Evolutionary conservation across 192 early-diverging fungal genomes (phyloP), one percentile per base, ranked within the genome.

Genomic region (Entomortierella lignicola): DNA sequence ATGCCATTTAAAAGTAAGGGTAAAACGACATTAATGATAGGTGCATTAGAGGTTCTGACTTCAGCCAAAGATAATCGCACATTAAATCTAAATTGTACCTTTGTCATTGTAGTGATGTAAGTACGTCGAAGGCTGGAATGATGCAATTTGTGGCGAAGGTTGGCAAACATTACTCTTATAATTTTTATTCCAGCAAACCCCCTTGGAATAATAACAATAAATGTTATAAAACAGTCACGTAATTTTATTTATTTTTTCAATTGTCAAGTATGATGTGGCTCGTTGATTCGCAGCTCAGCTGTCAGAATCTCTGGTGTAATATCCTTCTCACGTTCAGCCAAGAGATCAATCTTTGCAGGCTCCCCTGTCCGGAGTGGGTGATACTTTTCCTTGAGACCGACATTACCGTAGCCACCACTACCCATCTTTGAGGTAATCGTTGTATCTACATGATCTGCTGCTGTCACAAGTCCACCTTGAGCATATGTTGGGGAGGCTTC

Each of bases 221-320:
- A 26, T 11, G 11, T 21, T 20, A 29, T 23, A 69, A 60, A 62
- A 37, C 51, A 71, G 54, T 27, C 18, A 37, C 34, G 34, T 10
- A 7, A 4, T 37, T 37, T 39, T 56, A 39, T 26, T 56, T 56
- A 29, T 55, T 55, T 47, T 66, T 43, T 30, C 25, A 60, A 25
- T 50, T 62, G 48, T 64, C 51, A 55, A 32, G 50, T 31, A 5
- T 53, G 62, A 20, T 64, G 63, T 1, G 50, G 62, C 25, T 66
- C 63, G 30, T 66, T 66, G 52, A 66, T 66, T 37, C 63, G 63
- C 39, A 66, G 39, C 41, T 66, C 63, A 4, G 63, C 52, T 34
- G 63, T 51, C 13, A 55, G 52, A 12, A 53, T 52, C 41, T 66
- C 63, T 11, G 63, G 52, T 25, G 30, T 52, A 52, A 66, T 55